Percentiles rank a stretch among this genome's conserved stretches.
Evolutionary conservation across 192 early-diverging fungal species (phyloP).

Genomic region (Backusella australiensis): DNA sequence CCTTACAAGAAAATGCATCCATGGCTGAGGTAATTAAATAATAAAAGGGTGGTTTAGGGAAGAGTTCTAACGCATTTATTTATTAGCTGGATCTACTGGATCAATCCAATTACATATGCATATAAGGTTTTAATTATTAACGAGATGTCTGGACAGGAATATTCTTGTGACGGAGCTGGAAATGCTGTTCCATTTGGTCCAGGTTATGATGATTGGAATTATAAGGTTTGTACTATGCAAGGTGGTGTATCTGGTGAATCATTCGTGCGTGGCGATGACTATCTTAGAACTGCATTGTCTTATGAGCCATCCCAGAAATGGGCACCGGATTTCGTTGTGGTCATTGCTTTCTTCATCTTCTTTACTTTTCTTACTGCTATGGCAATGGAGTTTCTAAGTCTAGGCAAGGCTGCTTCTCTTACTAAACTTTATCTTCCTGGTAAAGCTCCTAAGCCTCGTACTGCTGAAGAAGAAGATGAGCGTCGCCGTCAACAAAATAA

Average conservation of each 20-base stretch:
- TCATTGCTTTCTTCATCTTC: slow-evolving; percentile 45
- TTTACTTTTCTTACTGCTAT: slow-evolving; percentile 41
- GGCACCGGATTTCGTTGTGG: slow-evolving; percentile 56
- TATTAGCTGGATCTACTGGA: slow-evolving; percentile 52
- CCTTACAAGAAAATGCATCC: slow-evolving; percentile 56
- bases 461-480: slow-evolving; percentile 34
- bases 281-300: slow-evolving; percentile 50
- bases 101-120: slow-evolving; percentile 60
- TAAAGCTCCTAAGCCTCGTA: slow-evolving; percentile 17
- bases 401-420: slow-evolving; percentile 49
- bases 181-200: slow-evolving; percentile 25
- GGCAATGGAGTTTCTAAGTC: slow-evolving; percentile 61
- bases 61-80: too few species aligned
- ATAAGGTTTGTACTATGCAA: slow-evolving; percentile 60
- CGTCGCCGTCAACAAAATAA: slow-evolving; percentile 29
- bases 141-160: slow-evolving; percentile 55
- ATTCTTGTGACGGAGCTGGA: slow-evolving; percentile 34
- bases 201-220: slow-evolving; percentile 37
- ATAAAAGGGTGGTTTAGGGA: too few species aligned
- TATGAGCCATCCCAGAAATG: slow-evolving; percentile 59
- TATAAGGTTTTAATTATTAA: slow-evolving; percentile 59
- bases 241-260: slow-evolving; percentile 52
- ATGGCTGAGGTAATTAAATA: slow-evolving; percentile 24
- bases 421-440: slow-evolving; percentile 50
- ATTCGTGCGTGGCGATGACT: slow-evolving; percentile 59